phyloP scores from a whole-genome alignment of 2,329 filamentous ascomycete genomes.

The Geoglossum cookeanum region DNA sequence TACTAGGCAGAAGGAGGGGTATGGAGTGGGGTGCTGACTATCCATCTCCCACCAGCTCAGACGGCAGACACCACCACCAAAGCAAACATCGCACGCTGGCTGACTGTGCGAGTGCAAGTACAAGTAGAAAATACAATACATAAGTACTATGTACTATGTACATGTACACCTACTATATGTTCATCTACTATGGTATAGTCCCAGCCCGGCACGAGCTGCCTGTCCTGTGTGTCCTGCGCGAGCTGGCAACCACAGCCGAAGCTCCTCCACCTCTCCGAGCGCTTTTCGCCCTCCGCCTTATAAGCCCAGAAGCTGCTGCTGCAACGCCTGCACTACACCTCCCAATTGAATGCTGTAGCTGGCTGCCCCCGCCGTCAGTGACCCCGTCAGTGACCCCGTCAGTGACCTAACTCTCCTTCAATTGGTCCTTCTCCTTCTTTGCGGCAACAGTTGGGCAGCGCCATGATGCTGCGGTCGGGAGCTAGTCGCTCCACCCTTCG shows the following conservation, averaged over 20 bases:
- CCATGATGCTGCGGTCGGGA: constrained; percentile 25
- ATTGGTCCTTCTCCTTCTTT: not conserved
- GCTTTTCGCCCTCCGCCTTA: not conserved
- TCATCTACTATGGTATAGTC: not conserved
- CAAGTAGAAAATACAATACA: too few species aligned
- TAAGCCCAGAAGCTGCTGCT: not conserved
- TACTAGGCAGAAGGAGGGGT: too few species aligned
- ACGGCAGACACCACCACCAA: too few species aligned
- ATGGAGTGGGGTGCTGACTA: too few species aligned
- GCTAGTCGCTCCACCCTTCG: constrained; percentile 23
- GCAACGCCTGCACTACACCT: not conserved
- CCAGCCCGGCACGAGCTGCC: constrained; percentile 11
- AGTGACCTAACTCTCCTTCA: not conserved
- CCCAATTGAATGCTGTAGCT: not conserved
- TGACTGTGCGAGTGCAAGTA: too few species aligned
- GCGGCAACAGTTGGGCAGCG: not conserved
- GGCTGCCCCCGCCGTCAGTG: not conserved
- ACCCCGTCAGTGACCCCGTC: not conserved
- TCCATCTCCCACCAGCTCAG: too few species aligned
- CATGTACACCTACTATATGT: too few species aligned
- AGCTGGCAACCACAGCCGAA: not conserved
- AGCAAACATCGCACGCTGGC: too few species aligned
- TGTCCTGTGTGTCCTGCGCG: not conserved
- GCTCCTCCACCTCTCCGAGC: not conserved
- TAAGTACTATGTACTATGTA: too few species aligned